Evolutionary conservation across 257 asterid species (phyloP).

Genomic region (Capsicum rhomboideum): DNA sequence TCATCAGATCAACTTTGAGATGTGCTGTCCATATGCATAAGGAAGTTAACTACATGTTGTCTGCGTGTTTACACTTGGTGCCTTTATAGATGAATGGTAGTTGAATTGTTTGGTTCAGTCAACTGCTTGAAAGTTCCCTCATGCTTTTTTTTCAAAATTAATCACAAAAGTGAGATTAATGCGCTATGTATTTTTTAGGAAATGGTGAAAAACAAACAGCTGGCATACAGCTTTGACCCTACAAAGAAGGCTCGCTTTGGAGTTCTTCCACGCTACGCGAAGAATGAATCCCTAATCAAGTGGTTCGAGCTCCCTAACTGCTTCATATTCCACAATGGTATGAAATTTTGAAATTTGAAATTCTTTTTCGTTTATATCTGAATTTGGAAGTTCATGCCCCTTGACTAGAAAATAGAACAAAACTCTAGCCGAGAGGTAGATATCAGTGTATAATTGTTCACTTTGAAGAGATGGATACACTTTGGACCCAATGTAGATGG

Average conservation of each 20-base stretch:
- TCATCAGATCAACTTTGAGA: neutral
- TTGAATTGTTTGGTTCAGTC: neutral
- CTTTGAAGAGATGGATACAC: neutral
- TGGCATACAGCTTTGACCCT: conserved; percentile 58
- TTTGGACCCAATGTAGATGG: neutral
- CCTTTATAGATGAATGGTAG: neutral
- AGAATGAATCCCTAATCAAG: conserved; percentile 62
- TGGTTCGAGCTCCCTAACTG: conserved; percentile 99
- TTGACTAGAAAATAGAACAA: neutral
- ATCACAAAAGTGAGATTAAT: neutral
- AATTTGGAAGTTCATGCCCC: neutral
- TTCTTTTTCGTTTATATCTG: neutral
- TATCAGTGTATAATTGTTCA: neutral
- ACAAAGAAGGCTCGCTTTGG: conserved; percentile 92
- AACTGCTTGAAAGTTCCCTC: neutral
- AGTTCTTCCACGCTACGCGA: conserved; percentile 87
- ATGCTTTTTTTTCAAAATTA: neutral
- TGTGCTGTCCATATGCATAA: neutral
- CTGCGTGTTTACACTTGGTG: neutral
- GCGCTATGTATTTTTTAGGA: conserved; percentile 42
- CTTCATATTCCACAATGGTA: conserved; percentile 96
- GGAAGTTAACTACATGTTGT: neutral
- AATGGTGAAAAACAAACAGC: conserved; percentile 83
- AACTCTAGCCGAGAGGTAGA: neutral
- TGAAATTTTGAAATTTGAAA: conserved; percentile 9